phyloP scores from a whole-genome alignment of 768 basidiomycete genomes.

The Serendipita vermifera region DNA sequence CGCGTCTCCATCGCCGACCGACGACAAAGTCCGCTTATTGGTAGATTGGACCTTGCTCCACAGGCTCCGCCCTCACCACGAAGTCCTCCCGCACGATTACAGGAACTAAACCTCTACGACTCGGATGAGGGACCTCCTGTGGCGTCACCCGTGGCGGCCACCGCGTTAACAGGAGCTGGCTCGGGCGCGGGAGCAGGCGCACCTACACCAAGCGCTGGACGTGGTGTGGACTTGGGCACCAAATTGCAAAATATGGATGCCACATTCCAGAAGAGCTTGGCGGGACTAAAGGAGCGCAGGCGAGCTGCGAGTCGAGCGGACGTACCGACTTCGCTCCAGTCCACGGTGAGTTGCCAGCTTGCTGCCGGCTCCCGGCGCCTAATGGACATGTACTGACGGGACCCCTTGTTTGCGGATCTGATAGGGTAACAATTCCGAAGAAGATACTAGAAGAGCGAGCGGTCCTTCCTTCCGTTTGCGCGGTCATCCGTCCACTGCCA shows the following conservation, averaged over 20 bases:
- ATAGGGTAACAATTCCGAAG: too few relatives aligned
- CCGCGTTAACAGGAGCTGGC: too few relatives aligned
- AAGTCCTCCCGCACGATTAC: not conserved
- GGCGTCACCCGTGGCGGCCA: too few relatives aligned
- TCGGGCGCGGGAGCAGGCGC: not conserved
- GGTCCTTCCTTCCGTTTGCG: too few relatives aligned
- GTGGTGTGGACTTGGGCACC: not conserved
- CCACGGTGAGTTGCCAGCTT: too few relatives aligned
- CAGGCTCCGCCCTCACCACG: slow-evolving; percentile 2
- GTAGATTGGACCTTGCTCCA: not conserved
- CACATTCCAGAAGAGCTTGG: not conserved
- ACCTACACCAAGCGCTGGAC: not conserved
- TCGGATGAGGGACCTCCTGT: not conserved
- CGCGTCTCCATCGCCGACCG: not conserved
- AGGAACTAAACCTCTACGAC: not conserved
- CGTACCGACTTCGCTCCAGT: too few relatives aligned
- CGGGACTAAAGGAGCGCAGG: not conserved
- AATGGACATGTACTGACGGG: too few relatives aligned
- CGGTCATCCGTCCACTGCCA: too few relatives aligned
- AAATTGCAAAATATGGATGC: slow-evolving; percentile 1
- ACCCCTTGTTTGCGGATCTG: too few relatives aligned
- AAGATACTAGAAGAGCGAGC: too few relatives aligned
- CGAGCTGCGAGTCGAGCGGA: not conserved
- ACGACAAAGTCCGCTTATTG: slow-evolving; percentile 2
- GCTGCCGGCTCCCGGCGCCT: too few relatives aligned